Conservation (phyloP, 2,329 filamentous ascomycete species). For the Monosporascus sp. region DNA sequence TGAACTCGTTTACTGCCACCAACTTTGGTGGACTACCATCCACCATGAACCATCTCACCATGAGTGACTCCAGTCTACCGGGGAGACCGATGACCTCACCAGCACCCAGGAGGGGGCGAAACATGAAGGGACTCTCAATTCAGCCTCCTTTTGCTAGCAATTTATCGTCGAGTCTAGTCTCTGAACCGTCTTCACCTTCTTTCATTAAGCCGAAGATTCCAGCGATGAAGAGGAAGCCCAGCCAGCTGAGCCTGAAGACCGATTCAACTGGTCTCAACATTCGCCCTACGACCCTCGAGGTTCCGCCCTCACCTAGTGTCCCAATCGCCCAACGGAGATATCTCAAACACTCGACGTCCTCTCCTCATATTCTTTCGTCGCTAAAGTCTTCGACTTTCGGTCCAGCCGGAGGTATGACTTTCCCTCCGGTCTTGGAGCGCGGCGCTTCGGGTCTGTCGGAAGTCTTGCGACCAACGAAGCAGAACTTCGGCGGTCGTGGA, state of each 20-base stretch:
- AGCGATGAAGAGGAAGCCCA: conserved; percentile 67
- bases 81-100: conserved; percentile 62
- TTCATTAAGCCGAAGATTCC: conserved; percentile 79
- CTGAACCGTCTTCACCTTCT: conserved; percentile 66
- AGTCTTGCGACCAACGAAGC: conserved; percentile 48
- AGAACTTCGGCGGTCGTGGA: conserved; percentile 20
- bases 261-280: conserved; percentile 52
- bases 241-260: conserved; percentile 73
- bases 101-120: conserved; percentile 66
- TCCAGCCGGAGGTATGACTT: conserved; percentile 57
- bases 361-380: conserved; percentile 59
- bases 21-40: conserved; percentile 45
- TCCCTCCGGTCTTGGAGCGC: conserved; percentile 55
- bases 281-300: conserved; percentile 42
- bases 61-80: conserved; percentile 35
- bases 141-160: conserved; percentile 53
- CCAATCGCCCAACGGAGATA: conserved; percentile 57
- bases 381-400: conserved; percentile 56
- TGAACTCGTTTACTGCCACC: conserved; percentile 62
- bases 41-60: conserved; percentile 41
- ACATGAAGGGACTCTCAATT: conserved; percentile 79
- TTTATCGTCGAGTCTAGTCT: conserved; percentile 45
- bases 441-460: conserved; percentile 57
- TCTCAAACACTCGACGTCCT: conserved; percentile 63
- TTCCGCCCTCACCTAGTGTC: conserved; percentile 51